phyloP scores from a whole-genome alignment of 1,139 yeast species.

The Yamadazyma jaroonii region DNA sequence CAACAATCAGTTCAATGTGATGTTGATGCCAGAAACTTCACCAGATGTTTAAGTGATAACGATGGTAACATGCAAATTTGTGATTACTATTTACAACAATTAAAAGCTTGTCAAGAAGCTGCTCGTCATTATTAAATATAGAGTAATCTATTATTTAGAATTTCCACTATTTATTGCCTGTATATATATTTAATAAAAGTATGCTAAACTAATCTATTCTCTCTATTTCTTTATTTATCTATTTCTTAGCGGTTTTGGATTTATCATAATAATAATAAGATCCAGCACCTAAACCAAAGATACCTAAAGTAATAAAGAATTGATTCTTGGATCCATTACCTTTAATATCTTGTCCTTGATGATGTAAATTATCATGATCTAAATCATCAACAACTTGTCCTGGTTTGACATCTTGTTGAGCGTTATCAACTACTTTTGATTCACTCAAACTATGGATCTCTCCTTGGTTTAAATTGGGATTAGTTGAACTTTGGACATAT shows the following conservation, averaged over 20 bases:
- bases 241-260: not conserved
- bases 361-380: conserved; percentile 34
- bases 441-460: conserved; percentile 37
- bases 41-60: conserved; percentile 92
- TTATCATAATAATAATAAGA: conserved; percentile 12
- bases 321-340: conserved; percentile 7
- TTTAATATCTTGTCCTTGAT: conserved; percentile 14
- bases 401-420: conserved; percentile 25
- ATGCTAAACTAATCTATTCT: not conserved
- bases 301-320: conserved; percentile 17
- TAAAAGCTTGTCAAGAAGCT: conserved; percentile 96
- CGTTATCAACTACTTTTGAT: conserved; percentile 37
- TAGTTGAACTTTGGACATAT: conserved; percentile 41
- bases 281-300: conserved; percentile 26
- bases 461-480: conserved; percentile 40
- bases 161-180: conserved; percentile 6
- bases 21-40: conserved; percentile 88
- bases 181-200: conserved; percentile 3
- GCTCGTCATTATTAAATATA: conserved; percentile 65
- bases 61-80: conserved; percentile 95
- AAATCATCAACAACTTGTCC: conserved; percentile 37
- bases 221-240: conserved; percentile 1
- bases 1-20: conserved; percentile 70
- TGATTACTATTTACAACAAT: conserved; percentile 94
- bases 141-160: not conserved